Evolutionary conservation across 495 filamentous ascomycete genomes (phyloP).

Genomic region (Tuber magnatum): DNA sequence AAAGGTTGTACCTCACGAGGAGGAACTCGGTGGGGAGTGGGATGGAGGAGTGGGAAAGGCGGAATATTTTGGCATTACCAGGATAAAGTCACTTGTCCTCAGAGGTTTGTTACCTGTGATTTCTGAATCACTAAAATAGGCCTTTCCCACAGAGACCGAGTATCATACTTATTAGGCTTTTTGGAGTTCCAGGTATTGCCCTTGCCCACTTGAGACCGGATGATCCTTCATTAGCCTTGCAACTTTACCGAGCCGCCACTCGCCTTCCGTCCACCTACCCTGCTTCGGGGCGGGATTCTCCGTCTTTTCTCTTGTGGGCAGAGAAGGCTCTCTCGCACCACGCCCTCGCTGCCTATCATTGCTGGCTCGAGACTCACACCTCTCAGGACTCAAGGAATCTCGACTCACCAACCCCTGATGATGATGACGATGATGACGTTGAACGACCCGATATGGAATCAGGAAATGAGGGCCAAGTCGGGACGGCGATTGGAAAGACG

Average conservation of each 20-base stretch:
- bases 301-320: conserved; percentile 33
- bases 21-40: conserved; percentile 36
- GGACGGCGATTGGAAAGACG: conserved; percentile 36
- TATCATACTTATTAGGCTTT: conserved; percentile 9
- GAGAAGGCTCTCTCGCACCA: conserved; percentile 39
- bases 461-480: conserved; percentile 24
- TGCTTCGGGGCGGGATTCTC: conserved; percentile 12
- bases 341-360: conserved; percentile 37
- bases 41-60: conserved; percentile 29
- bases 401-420: not conserved
- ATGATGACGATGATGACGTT: not conserved
- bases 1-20: conserved; percentile 31
- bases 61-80: conserved; percentile 39
- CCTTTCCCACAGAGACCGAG: conserved; percentile 10
- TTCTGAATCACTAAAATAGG: not conserved
- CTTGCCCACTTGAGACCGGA: conserved; percentile 32
- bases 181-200: conserved; percentile 26
- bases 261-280: conserved; percentile 32
- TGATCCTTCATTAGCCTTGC: conserved; percentile 36
- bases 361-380: conserved; percentile 40
- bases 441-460: not conserved
- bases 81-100: conserved; percentile 40
- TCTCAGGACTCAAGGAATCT: conserved; percentile 41
- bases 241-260: conserved; percentile 37
- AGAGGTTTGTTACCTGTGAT: conserved; percentile 31